Base-by-base conservation (phyloP, 768 basidiomycete species). In the Psilocybe tampanensis region DNA sequence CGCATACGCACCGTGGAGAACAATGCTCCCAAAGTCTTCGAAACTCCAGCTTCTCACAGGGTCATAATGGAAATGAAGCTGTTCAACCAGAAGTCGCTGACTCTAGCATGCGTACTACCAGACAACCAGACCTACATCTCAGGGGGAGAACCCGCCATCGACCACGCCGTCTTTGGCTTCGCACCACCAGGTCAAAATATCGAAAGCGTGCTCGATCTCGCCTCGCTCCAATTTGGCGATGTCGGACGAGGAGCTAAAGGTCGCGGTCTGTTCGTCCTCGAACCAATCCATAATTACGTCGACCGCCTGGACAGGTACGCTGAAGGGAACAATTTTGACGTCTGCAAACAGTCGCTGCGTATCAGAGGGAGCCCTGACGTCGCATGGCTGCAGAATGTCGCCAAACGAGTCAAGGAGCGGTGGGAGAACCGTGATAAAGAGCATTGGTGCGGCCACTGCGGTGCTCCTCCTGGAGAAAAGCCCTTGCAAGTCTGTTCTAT, bases 201-300 rank as follows among this genome's bases (percentile, higher is more conserved):
- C n/a, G 65, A 68, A 50, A 62, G 54, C 15, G 59, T 68, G 23
- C 62, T 68, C 43, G 64, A 68, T 34, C 56, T 68, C 13, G 21
- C 65, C 2, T 62, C 65, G 8, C 57, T 68, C 7, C 67, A 68
- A 53, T 66, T 65, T 23, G 67, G 67, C 23, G 60, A 65, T n/a
- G 64, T 60, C 2, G 67, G 67, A 3, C 59, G 67, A 2, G 65
- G 67, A 18, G 56, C 44, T 18, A 65, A 65, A 56, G 63, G 64
- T 2, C 55, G 55, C 3, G 57, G 62, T 8, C 22, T 65, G n/a
- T 68, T 68, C 57, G 63, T 68, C 12, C 54, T 68, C 17, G 67
- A 68, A 21, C 59, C 62, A 1, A 48, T 61, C 0, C 6, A 49
- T 0, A 42, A 63, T 32, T 68, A 66, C 49, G 39, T 44, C n/a